Base-by-base conservation (phyloP, 257 asterid genomes). In the Cordia subcordata region DNA sequence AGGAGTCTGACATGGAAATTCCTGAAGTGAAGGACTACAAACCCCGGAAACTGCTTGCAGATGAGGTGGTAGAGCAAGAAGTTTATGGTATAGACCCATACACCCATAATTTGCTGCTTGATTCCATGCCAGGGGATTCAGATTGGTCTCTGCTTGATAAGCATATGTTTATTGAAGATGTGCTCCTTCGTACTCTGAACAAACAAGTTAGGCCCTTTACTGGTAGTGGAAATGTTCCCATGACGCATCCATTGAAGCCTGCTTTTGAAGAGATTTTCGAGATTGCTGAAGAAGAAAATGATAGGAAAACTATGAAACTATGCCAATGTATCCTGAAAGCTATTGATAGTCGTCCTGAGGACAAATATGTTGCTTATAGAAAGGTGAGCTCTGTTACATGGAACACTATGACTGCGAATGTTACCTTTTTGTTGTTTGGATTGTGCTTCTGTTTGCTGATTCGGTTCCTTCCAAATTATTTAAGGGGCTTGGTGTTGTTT, bases 401-500 rank as follows among this genome's bases (percentile, higher is more conserved):
- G 35, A 6, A 27, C 35, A 27, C 6, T 27, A 27, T 27, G 35
- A 27, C 35, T 6, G 6, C 4, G 35, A 1, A 27, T 27, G 6
- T 27, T 1, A 27, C 35, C 6, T 27, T 27, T 27, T 1, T 27
- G 35, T 27, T 27, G 35, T 27, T 27, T 27, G 35, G 35, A 27
- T 27, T 27, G 35, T 27, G 35, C 35, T 27, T 27, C 6, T 6
- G 3, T 27, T 11, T 32, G 19, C 61, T 40, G 32, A 42, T 59
- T 64, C 33, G 14, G 32, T 57, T 32, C 35, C 40, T 55, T 27
- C 35, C 3, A 27, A 27, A 27, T 27, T 3, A 53, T 68, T 60
- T 60, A 74, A 93, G 99, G 99, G 99, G 58, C 99, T 93, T 70
- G 99, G 99, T 70, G 99, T 93, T 68, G 95, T 93, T 68, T 93